Base-by-base conservation (phyloP, 371 early-diverging fungal species). In the Choanephora cucurbitarum region DNA sequence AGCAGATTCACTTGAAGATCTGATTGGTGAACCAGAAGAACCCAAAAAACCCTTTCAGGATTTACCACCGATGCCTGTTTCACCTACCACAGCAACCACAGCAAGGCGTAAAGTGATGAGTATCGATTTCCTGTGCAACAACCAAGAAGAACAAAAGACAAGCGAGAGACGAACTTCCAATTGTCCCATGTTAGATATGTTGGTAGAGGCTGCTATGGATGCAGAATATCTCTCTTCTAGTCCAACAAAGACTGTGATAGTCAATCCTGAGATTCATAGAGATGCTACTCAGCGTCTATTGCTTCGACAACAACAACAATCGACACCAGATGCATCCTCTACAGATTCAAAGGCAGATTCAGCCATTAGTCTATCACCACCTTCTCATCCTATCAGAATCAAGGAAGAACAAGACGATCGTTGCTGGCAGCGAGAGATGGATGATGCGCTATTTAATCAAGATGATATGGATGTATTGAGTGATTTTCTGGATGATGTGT, bases 131-230 rank as follows among this genome's bases (percentile, higher is more conserved):
- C 44, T 77, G 23, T 77, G 77, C 34, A 51, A 59, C 6, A 57
- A 58, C 33, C 64, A 65, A 6, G 49, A 47, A 21, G 48, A 66
- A 33, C 39, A 53, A 13, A 5, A 17, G 9, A 37, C 8, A 21
- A 32, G 14, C n/a, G 45, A 46, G 33, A 34, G 33, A 21, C 47
- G 52, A 47, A 28, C 39, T n/a, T 50, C 61, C 6, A 58, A 58
- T 13, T 55, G 57, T 45, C 68, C 65, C 42, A 59, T 66, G n/a
- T 24, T 77, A 33, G 72, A 67, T 61, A 28, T 77, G 15, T 33
- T 77, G 4, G 73, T 67, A 17, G 64, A 73, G 57, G 77, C 66
- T 22, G 72, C 69, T 5, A 55, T 76, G 62, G 73, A 70, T 45
- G 68, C 68, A 3, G 62, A 60, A 31, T 69, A 69, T 52, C 41